Conservation (phyloP, 257 asterid genomes). For the Knoxia roxburghii region DNA sequence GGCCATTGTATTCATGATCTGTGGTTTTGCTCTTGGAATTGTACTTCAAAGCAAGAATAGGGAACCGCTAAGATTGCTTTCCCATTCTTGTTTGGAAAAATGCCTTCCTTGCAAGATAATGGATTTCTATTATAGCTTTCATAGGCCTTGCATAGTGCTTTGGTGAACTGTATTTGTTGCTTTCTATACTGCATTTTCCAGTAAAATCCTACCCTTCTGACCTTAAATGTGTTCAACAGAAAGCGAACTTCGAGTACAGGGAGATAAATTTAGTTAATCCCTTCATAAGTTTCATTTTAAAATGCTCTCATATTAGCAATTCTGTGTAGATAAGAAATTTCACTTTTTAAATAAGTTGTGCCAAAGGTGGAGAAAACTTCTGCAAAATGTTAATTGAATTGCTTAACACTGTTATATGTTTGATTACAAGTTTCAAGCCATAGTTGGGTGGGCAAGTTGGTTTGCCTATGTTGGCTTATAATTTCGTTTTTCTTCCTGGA, state of each 20-base stretch:
- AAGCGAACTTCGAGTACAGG: background rate
- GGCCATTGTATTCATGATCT: background rate
- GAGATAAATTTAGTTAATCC: background rate
- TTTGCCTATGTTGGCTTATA: constrained; percentile 1
- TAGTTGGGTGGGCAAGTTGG: background rate
- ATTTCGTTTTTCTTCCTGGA: background rate
- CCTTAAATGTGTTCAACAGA: background rate
- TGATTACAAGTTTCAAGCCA: background rate
- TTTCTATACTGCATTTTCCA: background rate
- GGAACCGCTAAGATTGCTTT: background rate
- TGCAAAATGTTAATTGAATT: too few relatives aligned
- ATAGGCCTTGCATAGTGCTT: background rate
- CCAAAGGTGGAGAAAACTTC: too few relatives aligned
- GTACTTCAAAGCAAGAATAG: background rate
- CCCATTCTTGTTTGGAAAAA: background rate
- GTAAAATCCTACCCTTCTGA: background rate
- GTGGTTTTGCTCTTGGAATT: background rate
- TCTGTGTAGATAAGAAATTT: background rate
- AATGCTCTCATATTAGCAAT: background rate
- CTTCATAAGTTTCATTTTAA: background rate
- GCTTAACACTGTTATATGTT: background rate
- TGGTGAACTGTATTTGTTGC: background rate
- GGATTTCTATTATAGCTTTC: background rate
- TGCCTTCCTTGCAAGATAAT: background rate
- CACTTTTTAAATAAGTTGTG: background rate